These are phyloP conservation scores for Picochlorum costavermella DNA, from an alignment of 139 green algal genomes.

Conservation along the genomic window DNA sequence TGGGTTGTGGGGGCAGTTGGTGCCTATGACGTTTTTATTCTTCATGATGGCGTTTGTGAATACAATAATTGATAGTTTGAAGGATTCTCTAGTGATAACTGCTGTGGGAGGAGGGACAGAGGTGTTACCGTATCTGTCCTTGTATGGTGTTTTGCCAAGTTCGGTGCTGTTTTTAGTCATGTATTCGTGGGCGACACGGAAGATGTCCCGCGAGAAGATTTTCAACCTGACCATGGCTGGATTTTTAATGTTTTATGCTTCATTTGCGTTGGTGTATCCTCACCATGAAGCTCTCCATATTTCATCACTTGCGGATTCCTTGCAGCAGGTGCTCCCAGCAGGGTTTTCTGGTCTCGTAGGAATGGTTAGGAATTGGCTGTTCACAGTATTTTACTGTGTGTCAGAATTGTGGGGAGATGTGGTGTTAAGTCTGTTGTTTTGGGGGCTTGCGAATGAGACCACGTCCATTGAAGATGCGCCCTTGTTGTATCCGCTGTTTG, in stretches of 20 bases:
- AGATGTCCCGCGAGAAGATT: conserved; percentile 47
- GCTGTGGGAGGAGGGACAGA: conserved; percentile 54
- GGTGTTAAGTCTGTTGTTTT: conserved; percentile 82
- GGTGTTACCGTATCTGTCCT: conserved; percentile 29
- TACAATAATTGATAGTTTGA: conserved; percentile 87
- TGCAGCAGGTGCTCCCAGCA: conserved; percentile 27
- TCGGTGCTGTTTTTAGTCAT: conserved; percentile 76
- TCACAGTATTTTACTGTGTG: conserved; percentile 88
- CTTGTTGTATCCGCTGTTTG: conserved; percentile 91
- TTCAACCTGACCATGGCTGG: conserved; percentile 80
- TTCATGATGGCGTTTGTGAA: conserved; percentile 88
- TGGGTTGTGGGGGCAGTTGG: conserved; percentile 39
- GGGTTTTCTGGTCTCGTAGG: conserved; percentile 53
- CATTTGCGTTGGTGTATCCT: conserved; percentile 80
- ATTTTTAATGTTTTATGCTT: conserved; percentile 76
- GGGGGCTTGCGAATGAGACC: conserved; percentile 92
- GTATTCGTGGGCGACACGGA: conserved; percentile 52
- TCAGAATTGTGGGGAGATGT: conserved; percentile 86
- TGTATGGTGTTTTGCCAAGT: conserved; percentile 84
- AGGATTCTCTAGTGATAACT: conserved; percentile 90
- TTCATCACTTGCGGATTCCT: conserved; percentile 29
- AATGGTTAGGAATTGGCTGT: conserved; percentile 91
- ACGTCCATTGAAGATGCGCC: conserved; percentile 76
- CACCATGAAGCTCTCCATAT: conserved; percentile 69
- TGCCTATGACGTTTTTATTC: conserved; percentile 84